Base-by-base conservation (phyloP, 2,329 filamentous ascomycete genomes). In the Rhytidhysteron rufulum region DNA sequence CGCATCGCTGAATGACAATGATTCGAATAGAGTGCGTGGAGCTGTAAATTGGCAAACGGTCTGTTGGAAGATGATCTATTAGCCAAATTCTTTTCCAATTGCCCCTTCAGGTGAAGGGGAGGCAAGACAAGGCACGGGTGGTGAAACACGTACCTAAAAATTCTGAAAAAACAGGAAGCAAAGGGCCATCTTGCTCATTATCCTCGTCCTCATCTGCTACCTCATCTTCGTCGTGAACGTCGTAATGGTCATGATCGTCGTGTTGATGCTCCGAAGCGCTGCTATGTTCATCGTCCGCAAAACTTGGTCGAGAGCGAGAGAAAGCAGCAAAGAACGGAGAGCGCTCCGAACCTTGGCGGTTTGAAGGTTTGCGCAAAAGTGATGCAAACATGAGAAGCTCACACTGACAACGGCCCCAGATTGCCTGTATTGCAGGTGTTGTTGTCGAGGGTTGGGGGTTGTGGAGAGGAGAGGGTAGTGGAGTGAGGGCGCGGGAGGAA, bases 21-120 rank as follows among this genome's bases (percentile, higher is more conserved):
- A 89, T 82, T 50, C 91, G 86, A 48, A 96, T 90, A 22, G 87
- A 82, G 66, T 96, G 91, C 20, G 90, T 95, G 51, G 94, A 82
- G 64, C 83, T 86, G 72, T 96, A 96, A 42, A 95, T 82, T 16
- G 91, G 90, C 5, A 96, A 76, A 8, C 85, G 78, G 69, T 95
- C 90, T 91, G 37, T n/a, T 21, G 30, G 22, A 9, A n/a, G n/a
- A n/a, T n/a, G n/a, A 25, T 19, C 24, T 25, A 50, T 62, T 53
- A 60, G 60, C 40, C n/a, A n/a, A n/a, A n/a, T n/a, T n/a, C n/a
- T n/a, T n/a, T n/a, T n/a, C n/a, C n/a, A n/a, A n/a, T n/a, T n/a
- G n/a, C n/a, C n/a, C n/a, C n/a, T n/a, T n/a, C n/a, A n/a, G n/a
- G n/a, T n/a, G n/a, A n/a, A 48, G 34, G 35, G 48, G 50, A 50